Base-by-base conservation (phyloP, 352 stramenopile species). In the Saprolegnia parasitica region DNA sequence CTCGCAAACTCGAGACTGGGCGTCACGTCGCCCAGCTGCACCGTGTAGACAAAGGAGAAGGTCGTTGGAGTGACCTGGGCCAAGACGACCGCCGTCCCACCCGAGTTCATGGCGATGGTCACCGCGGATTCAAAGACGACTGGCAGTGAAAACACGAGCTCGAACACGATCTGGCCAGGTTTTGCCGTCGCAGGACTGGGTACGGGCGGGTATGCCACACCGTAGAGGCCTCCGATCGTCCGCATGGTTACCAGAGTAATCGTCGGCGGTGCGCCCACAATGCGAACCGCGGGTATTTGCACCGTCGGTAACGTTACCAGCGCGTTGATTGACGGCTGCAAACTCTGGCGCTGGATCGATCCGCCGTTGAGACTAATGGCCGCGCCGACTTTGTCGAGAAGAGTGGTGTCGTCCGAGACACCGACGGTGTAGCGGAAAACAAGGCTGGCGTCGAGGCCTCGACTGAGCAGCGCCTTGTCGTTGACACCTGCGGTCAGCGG, bases 81-180 rank as follows among this genome's bases (percentile, higher is more conserved):
- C 0, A 79, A 70, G 45, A 79, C 90, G 21, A 40, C 75, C 0
- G 84, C 84, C 15, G 79, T 66, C 2, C 81, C 73, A 40, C 83
- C 83, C 0, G 84, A 91, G 0, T 80, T 81, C 20, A 93, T 70
- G 20, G 88, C 80, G 1, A 89, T 70, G 1, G 74, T 79, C 6
- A 83, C 81, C 0, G 71, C 61, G 1, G 75, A 81, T 20, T 81
- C 58, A 2, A 93, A 77, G 10, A 68, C 70, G 1, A 93, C 80
- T 0, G 80, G 47, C 4, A 81, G 75, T 24, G 80, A 88, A 67
- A 90, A 93, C 10, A 85, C 71, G 9, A 91, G 4, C 16, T 81
- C 75, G 57, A 93, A 91, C 0, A 86, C 71, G 56, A 93, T 88
- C 49, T 93, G 81, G 0, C 84, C 84, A 4, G 84, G 79, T 54